phyloP scores from a whole-genome alignment of 768 basidiomycete species.

The Pleurotus sapidus region DNA sequence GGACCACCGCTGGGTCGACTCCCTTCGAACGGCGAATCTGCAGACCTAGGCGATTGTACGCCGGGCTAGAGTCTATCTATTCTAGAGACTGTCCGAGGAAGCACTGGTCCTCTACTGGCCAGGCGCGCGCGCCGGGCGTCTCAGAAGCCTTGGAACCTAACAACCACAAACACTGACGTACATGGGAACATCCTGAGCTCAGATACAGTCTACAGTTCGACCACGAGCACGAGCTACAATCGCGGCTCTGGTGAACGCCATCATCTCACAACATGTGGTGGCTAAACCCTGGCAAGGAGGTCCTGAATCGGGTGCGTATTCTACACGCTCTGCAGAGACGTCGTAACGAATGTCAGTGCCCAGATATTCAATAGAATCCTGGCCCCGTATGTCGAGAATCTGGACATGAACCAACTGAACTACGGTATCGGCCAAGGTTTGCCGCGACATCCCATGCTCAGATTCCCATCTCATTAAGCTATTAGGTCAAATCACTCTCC shows the following conservation, averaged over 20 bases:
- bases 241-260: background rate
- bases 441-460: slow-evolving; percentile 3
- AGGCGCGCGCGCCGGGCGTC: background rate
- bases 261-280: slow-evolving; percentile 62
- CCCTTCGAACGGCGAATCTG: too few relatives aligned
- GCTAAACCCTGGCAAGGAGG: slow-evolving; percentile 84
- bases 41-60: background rate
- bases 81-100: background rate
- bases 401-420: slow-evolving; percentile 93
- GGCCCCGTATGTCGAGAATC: slow-evolving; percentile 93
- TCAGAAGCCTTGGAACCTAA: background rate
- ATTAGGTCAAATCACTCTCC: slow-evolving; percentile 72
- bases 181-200: background rate
- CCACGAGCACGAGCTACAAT: too few relatives aligned
- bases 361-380: slow-evolving; percentile 87
- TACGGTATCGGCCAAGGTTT: slow-evolving; percentile 87
- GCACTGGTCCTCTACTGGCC: background rate
- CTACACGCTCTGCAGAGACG: background rate
- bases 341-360: background rate
- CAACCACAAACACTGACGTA: slow-evolving; percentile 3
- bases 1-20: background rate
- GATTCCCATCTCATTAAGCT: too few relatives aligned
- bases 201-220: too few relatives aligned
- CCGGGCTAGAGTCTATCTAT: background rate
- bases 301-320: slow-evolving; percentile 68